Base-by-base conservation (phyloP, 768 basidiomycete species). In the Phaeotremella fagi region DNA sequence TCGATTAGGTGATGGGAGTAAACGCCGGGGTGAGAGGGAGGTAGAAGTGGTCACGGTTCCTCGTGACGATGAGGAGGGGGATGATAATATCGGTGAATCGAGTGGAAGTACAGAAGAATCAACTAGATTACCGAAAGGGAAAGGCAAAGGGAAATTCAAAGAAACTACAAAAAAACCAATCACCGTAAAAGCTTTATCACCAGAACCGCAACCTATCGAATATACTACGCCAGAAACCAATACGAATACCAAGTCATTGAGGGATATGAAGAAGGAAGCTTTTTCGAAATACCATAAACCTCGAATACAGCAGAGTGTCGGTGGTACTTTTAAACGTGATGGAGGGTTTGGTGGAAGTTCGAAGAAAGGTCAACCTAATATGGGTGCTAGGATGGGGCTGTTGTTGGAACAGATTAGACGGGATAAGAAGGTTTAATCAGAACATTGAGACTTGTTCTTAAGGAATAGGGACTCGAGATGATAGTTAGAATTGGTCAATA, bases 371-470 rank as follows among this genome's bases (percentile, higher is more conserved):
- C 82, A 83, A 63, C 83, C 83, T n/a, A 79, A 82, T 68, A 91
- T 94, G 90, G 86, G 85, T 65, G 75, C 86, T 45, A 83, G 89
- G 45, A 92, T 94, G 88, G 82, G 83, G 57, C 84, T 82, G 25
- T 79, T 94, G 79, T 80, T 94, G 53, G 87, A 89, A 72, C 85
- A 85, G 75, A 90, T 94, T 60, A 86, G 87, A 63, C 45, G 68
- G 63, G 66, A 63, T 41, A 61, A 55, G 28, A 46, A 14, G 31
- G 26, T n/a, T 48, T 26, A 48, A n/a, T n/a, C n/a, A n/a, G n/a
- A n/a, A n/a, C n/a, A n/a, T n/a, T n/a, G n/a, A n/a, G n/a, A n/a
- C n/a, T n/a, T n/a, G n/a, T n/a, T n/a, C n/a, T n/a, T n/a, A n/a
- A n/a, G n/a, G n/a, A n/a, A n/a, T n/a, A n/a, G n/a, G n/a, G n/a